phyloP scores from a whole-genome alignment of 768 basidiomycete species.

The Russula emetica region DNA sequence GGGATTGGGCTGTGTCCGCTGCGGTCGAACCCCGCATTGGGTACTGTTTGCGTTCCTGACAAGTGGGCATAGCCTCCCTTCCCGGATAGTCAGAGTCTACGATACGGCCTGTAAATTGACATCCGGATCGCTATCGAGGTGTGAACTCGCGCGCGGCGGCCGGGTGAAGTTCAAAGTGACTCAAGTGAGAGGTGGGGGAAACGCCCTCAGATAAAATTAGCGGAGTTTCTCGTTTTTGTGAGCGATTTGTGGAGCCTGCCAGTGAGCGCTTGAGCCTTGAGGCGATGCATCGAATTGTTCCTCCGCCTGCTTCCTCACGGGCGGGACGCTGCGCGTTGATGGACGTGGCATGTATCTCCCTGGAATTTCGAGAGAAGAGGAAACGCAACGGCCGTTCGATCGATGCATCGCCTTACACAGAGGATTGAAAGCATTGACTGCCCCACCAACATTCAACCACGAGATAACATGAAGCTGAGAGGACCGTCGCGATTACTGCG shows the following conservation, averaged over 20 bases:
- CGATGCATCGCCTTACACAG: too few relatives aligned
- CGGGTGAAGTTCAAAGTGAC: too few relatives aligned
- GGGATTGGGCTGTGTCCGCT: too few relatives aligned
- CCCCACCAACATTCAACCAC: neutral
- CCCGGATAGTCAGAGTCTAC: too few relatives aligned
- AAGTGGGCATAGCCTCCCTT: neutral
- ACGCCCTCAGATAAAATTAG: neutral
- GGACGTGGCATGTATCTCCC: neutral
- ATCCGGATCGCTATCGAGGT: neutral
- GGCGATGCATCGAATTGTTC: neutral
- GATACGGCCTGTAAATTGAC: neutral
- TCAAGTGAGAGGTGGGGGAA: too few relatives aligned
- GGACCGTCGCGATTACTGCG: too few relatives aligned
- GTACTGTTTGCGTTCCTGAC: too few relatives aligned
- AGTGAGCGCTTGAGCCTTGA: too few relatives aligned
- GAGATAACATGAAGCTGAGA: too few relatives aligned
- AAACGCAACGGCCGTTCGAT: neutral
- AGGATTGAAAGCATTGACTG: too few relatives aligned
- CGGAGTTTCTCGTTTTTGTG: neutral
- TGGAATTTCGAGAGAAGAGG: neutral
- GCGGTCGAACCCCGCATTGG: too few relatives aligned
- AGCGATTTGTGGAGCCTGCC: neutral
- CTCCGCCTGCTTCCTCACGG: neutral
- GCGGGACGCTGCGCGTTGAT: neutral
- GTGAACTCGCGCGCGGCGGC: neutral